phyloP scores from a whole-genome alignment of 768 basidiomycete genomes.

The Leccinum pellstonianum region DNA sequence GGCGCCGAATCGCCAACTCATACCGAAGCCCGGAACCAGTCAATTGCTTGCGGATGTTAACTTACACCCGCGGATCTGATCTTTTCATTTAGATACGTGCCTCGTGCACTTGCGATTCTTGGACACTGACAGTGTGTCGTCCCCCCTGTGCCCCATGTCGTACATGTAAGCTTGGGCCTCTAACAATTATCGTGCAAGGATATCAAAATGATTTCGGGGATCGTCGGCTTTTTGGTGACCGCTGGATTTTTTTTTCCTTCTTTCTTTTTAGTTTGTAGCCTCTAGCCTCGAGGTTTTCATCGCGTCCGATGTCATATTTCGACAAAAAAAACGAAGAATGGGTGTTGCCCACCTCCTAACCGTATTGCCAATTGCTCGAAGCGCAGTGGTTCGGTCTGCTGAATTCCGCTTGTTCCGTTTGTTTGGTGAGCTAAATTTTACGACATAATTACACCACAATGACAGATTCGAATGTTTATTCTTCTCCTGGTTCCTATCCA shows the following conservation, averaged over 20 bases:
- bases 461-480: conserved; percentile 17
- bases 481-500: conserved; percentile 15
- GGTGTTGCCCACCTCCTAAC: conserved; percentile 6
- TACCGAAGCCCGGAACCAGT: conserved; percentile 17
- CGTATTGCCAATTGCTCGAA: conserved; percentile 20
- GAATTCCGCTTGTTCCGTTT: conserved; percentile 21
- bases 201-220: not conserved
- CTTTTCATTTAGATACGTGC: conserved; percentile 22
- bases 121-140: conserved; percentile 4
- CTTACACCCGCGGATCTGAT: conserved; percentile 35
- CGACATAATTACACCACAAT: conserved; percentile 32
- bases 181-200: not conserved
- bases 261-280: not conserved
- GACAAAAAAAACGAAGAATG: conserved; percentile 10
- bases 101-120: conserved; percentile 24
- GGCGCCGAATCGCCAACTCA: conserved; percentile 16
- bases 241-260: not conserved
- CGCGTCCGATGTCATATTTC: conserved; percentile 9
- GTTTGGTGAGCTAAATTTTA: conserved; percentile 29
- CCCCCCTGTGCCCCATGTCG: conserved; percentile 2
- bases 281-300: not conserved
- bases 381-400: conserved; percentile 5
- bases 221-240: not conserved
- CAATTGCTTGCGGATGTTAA: conserved; percentile 15
- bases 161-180: conserved; percentile 3